These are phyloP conservation scores for Oropetium thomaeum DNA, from an alignment of 176 grass and related monocot species.

Conservation along the genomic window DNA sequence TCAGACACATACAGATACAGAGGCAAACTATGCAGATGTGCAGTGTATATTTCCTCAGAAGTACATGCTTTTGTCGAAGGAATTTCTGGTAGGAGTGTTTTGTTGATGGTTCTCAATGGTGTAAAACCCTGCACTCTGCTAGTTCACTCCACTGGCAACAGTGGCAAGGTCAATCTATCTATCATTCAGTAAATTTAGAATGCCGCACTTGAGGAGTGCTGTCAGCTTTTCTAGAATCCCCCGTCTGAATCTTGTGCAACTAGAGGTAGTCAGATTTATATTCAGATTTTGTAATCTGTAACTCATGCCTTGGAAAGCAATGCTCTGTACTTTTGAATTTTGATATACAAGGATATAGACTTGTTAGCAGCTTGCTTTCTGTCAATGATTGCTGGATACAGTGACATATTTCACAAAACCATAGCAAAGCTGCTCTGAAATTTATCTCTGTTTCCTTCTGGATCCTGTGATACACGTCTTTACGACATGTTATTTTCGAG, in stretches of 20 bases:
- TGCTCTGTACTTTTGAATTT: constrained; percentile 2
- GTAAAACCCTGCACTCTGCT: background rate
- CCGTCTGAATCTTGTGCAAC: constrained; percentile 2
- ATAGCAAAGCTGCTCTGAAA: background rate
- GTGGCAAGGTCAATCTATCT: background rate
- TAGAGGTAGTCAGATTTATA: constrained; percentile 6
- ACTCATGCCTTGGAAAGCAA: background rate
- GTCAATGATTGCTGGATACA: background rate
- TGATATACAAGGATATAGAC: background rate
- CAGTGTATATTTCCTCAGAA: constrained; percentile 9
- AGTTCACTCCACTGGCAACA: background rate
- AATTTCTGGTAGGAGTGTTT: background rate
- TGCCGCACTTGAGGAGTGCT: background rate
- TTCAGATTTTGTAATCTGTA: background rate
- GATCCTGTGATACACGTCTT: background rate
- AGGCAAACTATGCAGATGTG: background rate
- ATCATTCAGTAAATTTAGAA: background rate
- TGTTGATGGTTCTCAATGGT: background rate
- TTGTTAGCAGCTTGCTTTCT: background rate
- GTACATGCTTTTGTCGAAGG: background rate
- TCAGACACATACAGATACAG: background rate
- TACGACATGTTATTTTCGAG: no score
- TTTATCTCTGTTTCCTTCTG: background rate
- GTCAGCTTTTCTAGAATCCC: background rate
- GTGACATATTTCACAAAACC: background rate